Base-by-base conservation (phyloP, 768 basidiomycete species). In the Lactarius vividus region DNA sequence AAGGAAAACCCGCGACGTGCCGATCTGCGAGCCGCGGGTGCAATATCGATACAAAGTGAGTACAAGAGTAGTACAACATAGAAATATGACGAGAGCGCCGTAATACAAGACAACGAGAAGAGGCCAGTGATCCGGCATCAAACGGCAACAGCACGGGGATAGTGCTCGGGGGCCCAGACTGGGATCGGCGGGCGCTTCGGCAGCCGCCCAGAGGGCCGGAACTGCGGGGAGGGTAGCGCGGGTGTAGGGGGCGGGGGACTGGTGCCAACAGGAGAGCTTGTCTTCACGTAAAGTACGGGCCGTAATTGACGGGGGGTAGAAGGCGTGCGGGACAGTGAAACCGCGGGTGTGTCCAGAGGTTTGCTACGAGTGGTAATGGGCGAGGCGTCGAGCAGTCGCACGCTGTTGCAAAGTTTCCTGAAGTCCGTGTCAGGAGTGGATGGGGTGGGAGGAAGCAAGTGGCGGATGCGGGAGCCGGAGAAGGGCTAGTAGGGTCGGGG, bases 261-360 rank as follows among this genome's bases (percentile, higher is more conserved):
- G 26, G 67, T 66, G 11, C 60, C 66, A 28, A 63, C 66, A 16
- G 66, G 61, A 1, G 66, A 67, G 39, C 11, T 58, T 26, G 67
- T 68, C 46, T 67, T 46, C 11, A 68, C 67, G 52, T 57, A 49
- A 6, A 68, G 67, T 13, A 62, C 61, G 8, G 67, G 67, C n/a
- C 67, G 59, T 28, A 29, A 44, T 10, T 57, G 63, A 37, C 59
- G 57, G 11, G 54, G 64, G 6, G 67, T 58, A 65, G 63, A 71
- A 66, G 56, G 73, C 72, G 68, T 59, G 63, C 26, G 66, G 52
- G 39, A 73, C 63, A 26, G 44, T 1, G 31, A 23, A 13, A 37
- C 29, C 35, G 39, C 31, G 10, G 40, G 20, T 20, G 55, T 40
- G 11, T 55, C 52, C n/a, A n/a, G n/a, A 1, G 10, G 55, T 13